These are phyloP conservation scores for Kazachstania martiniae DNA, from an alignment of 805 yeast species.

Conservation along the genomic window DNA sequence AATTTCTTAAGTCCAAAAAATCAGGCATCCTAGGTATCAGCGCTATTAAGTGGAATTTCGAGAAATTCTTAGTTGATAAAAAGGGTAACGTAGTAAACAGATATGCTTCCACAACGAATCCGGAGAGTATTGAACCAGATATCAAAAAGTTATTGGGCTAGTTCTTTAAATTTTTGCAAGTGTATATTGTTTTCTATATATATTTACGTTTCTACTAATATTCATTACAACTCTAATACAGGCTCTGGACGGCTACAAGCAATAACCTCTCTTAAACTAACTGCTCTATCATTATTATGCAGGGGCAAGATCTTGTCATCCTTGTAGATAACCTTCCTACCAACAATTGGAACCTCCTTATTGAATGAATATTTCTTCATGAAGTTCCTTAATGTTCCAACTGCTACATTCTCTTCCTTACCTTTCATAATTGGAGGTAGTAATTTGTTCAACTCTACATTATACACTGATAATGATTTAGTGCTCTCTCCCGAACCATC, in stretches of 20 bases:
- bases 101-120: constrained; percentile 58
- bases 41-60: constrained; percentile 74
- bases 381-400: constrained; percentile 17
- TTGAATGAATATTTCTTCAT: constrained; percentile 19
- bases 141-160: constrained; percentile 38
- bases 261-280: constrained; percentile 2
- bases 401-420: constrained; percentile 15
- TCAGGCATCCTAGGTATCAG: constrained; percentile 51
- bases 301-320: constrained; percentile 18
- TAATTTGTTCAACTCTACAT: constrained; percentile 12
- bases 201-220: neutral
- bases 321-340: constrained; percentile 16
- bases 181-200: neutral
- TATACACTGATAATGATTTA: constrained; percentile 3
- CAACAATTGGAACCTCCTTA: constrained; percentile 12
- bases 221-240: neutral
- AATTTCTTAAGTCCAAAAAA: constrained; percentile 59
- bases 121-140: constrained; percentile 44
- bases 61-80: constrained; percentile 50
- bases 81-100: constrained; percentile 49
- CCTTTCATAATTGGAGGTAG: constrained; percentile 15
- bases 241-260: neutral
- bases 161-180: neutral
- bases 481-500: neutral
- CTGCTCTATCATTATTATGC: constrained; percentile 4